Evolutionary conservation across 805 yeast genomes (phyloP).

Genomic region (Kazachstania viticola): DNA sequence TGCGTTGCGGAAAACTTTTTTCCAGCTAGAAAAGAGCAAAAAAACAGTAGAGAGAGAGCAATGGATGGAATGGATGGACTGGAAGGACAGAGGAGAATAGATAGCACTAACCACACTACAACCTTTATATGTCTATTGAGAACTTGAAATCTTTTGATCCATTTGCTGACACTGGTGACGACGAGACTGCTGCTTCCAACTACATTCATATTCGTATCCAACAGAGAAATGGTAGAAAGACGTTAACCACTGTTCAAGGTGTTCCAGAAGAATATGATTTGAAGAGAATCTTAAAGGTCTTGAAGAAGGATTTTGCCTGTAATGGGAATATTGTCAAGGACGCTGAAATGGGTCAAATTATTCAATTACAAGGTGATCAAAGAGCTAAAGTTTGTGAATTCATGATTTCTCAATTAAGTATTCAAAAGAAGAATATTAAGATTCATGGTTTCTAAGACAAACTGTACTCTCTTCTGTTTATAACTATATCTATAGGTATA

Average conservation of each 20-base stretch:
- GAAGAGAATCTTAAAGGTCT: slow-evolving; percentile 83
- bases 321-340: slow-evolving; percentile 97
- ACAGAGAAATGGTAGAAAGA: slow-evolving; percentile 98
- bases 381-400: slow-evolving; percentile 93
- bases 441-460: slow-evolving; percentile 97
- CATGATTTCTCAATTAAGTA: slow-evolving; percentile 70
- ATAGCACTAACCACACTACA: too few relatives aligned
- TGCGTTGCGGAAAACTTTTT: too few relatives aligned
- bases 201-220: slow-evolving; percentile 97
- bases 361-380: slow-evolving; percentile 98
- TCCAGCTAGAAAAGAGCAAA: too few relatives aligned
- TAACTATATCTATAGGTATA: too few relatives aligned
- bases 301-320: slow-evolving; percentile 97
- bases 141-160: slow-evolving; percentile 86
- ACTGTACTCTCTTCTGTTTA: too few relatives aligned
- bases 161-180: slow-evolving; percentile 99
- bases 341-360: slow-evolving; percentile 90
- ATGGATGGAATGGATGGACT: too few relatives aligned
- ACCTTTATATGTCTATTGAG: slow-evolving; percentile 71
- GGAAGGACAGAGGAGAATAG: too few relatives aligned
- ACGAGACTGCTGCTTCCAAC: slow-evolving; percentile 90
- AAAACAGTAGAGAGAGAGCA: too few relatives aligned
- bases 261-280: slow-evolving; percentile 89
- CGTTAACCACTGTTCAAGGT: slow-evolving; percentile 97
- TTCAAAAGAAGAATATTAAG: slow-evolving; percentile 93